Evolutionary conservation across 805 yeast genomes (phyloP).

Genomic region (Spathaspora passalidarum): DNA sequence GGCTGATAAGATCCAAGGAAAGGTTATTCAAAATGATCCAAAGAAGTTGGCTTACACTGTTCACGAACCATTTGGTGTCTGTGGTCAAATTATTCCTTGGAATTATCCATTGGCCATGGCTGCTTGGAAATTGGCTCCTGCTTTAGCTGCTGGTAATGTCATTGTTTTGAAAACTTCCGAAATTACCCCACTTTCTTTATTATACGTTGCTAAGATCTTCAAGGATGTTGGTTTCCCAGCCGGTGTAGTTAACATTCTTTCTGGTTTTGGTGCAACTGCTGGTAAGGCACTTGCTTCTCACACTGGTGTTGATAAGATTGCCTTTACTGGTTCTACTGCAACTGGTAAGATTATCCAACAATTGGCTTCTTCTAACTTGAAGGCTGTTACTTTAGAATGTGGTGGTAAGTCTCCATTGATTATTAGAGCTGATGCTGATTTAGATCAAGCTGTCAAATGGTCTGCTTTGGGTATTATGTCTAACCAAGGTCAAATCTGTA

Average conservation of each 20-base stretch:
- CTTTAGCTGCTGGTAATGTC: slow-evolving; percentile 75
- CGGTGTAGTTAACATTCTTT: slow-evolving; percentile 69
- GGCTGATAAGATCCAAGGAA: slow-evolving; percentile 58
- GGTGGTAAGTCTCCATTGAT: slow-evolving; percentile 72
- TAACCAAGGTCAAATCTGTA: slow-evolving; percentile 68
- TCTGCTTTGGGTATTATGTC: slow-evolving; percentile 62
- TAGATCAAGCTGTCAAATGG: slow-evolving; percentile 67
- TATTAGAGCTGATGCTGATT: slow-evolving; percentile 60
- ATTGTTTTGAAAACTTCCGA: slow-evolving; percentile 74
- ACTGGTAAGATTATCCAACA: slow-evolving; percentile 66
- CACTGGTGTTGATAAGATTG: slow-evolving; percentile 53
- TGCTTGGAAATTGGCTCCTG: slow-evolving; percentile 81
- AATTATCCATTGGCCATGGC: slow-evolving; percentile 58
- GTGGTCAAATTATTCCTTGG: slow-evolving; percentile 49
- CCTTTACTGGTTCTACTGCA: slow-evolving; percentile 64
- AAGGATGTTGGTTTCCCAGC: slow-evolving; percentile 72
- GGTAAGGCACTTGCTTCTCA: slow-evolving; percentile 69
- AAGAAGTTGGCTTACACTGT: slow-evolving; percentile 62
- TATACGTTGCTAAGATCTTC: slow-evolving; percentile 56
- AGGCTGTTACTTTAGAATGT: slow-evolving; percentile 65
- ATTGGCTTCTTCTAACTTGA: slow-evolving; percentile 58
- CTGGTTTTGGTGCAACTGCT: slow-evolving; percentile 67
- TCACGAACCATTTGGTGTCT: slow-evolving; percentile 52
- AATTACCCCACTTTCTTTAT: slow-evolving; percentile 68
- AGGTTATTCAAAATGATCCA: slow-evolving; percentile 41